Percentiles rank a stretch among this genome's conserved stretches.
These are phyloP conservation scores for Candida nemodendra DNA, from an alignment of 805 yeast genomes.

Conservation along the genomic window DNA sequence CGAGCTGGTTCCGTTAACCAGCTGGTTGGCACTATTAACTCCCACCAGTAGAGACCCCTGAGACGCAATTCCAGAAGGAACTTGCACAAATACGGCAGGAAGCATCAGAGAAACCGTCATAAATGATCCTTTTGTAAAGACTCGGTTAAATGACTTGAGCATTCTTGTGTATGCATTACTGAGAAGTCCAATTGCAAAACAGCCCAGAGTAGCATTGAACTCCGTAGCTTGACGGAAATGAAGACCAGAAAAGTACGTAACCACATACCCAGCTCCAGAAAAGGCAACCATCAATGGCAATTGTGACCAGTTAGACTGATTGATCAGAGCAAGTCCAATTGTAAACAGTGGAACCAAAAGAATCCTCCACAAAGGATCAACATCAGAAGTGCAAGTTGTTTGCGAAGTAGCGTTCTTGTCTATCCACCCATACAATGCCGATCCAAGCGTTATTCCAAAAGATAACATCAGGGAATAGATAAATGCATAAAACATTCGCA, in stretches of 20 bases:
- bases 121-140: constrained; percentile 27
- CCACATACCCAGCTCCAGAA: constrained; percentile 78
- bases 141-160: constrained; percentile 57
- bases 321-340: constrained; percentile 60
- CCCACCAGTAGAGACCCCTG: constrained; percentile 85
- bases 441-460: constrained; percentile 91
- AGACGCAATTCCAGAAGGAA: constrained; percentile 92
- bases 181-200: constrained; percentile 82
- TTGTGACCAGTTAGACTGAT: constrained; percentile 83
- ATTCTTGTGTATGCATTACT: constrained; percentile 88
- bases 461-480: constrained; percentile 88
- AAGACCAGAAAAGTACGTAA: constrained; percentile 71
- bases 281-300: constrained; percentile 80
- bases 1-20: constrained; percentile 37
- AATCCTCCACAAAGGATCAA: constrained; percentile 61
- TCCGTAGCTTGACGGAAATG: constrained; percentile 67
- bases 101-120: constrained; percentile 94
- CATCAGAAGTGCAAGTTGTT: constrained; percentile 51
- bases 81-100: constrained; percentile 93
- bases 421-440: constrained; percentile 94
- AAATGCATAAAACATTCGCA: constrained; percentile 94
- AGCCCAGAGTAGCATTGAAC: constrained; percentile 86
- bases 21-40: constrained; percentile 65
- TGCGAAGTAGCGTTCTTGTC: constrained; percentile 69
- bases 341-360: constrained; percentile 79